Percentiles rank a stretch among this genome's conserved stretches.
Conservation (phyloP, 192 early-diverging fungal genomes). For the Anaeromyces robustus region DNA sequence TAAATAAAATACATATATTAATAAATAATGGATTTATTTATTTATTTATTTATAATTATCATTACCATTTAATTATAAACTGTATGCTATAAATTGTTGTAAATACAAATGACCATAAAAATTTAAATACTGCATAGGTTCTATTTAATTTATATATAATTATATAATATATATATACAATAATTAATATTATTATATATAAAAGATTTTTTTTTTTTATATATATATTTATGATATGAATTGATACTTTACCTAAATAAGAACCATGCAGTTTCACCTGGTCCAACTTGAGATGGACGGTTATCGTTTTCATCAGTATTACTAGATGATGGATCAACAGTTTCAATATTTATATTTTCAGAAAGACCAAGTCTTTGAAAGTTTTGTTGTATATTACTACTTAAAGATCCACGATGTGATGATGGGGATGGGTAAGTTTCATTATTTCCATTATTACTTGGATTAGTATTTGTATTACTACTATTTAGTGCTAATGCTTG, state of each 20-base stretch:
- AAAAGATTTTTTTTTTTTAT: too few relatives aligned
- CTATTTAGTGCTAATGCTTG: too few relatives aligned
- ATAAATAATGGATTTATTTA: too few relatives aligned
- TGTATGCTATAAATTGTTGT: background rate
- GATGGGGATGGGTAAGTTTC: background rate
- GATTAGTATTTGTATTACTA: background rate
- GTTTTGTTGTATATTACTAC: background rate
- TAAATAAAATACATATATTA: too few relatives aligned
- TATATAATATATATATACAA: too few relatives aligned
- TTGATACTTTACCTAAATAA: background rate
- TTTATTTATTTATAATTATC: too few relatives aligned
- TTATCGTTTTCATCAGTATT: background rate
- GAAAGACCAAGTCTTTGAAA: background rate
- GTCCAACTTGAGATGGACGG: background rate
- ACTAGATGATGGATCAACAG: background rate
- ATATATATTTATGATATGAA: too few relatives aligned
- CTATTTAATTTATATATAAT: background rate
- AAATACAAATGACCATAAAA: background rate
- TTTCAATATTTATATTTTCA: background rate
- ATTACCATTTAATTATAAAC: background rate
- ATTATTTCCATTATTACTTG: background rate
- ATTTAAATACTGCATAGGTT: background rate
- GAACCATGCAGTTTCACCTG: background rate
- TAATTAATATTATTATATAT: too few relatives aligned
- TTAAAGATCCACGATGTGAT: background rate